Evolutionary conservation across 2,329 filamentous ascomycete species (phyloP).

Genomic region (Alternaria longipes): DNA sequence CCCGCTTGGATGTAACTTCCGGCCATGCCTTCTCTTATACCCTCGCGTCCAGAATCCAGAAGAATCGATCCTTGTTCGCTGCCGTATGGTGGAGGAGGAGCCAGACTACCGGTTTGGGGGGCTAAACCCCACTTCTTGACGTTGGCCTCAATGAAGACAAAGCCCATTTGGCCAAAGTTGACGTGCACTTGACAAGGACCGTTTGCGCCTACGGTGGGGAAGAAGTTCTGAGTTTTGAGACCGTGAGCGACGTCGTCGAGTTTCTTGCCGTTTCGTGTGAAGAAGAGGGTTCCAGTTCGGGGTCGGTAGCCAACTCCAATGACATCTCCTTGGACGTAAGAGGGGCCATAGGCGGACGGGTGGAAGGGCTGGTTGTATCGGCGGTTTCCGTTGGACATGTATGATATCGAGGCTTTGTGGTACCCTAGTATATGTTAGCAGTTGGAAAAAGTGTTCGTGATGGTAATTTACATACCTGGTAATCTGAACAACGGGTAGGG

Average conservation of each 20-base stretch:
- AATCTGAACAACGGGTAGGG: slow-evolving; percentile 94
- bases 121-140: slow-evolving; percentile 99
- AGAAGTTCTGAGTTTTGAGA: slow-evolving; percentile 94
- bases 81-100: slow-evolving; percentile 94
- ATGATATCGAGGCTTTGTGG: slow-evolving; percentile 92
- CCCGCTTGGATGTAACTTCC: slow-evolving; percentile 58
- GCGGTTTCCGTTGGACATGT: slow-evolving; percentile 85
- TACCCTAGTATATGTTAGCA: slow-evolving; percentile 67
- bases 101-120: slow-evolving; percentile 92
- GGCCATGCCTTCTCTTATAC: slow-evolving; percentile 62
- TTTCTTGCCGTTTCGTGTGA: slow-evolving; percentile 97
- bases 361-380: slow-evolving; percentile 93
- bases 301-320: slow-evolving; percentile 95
- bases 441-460: neutral
- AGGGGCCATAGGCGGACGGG: slow-evolving; percentile 80
- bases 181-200: slow-evolving; percentile 93
- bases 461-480: slow-evolving; percentile 71
- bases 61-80: slow-evolving; percentile 97
- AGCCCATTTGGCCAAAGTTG: slow-evolving; percentile 97
- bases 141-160: slow-evolving; percentile 98
- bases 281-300: slow-evolving; percentile 93
- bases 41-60: slow-evolving; percentile 77
- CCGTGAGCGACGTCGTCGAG: slow-evolving; percentile 94
- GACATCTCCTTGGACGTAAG: slow-evolving; percentile 91
- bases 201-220: slow-evolving; percentile 95